Base-by-base conservation (phyloP, 768 basidiomycete species). In the Auriscalpium microsporum region DNA sequence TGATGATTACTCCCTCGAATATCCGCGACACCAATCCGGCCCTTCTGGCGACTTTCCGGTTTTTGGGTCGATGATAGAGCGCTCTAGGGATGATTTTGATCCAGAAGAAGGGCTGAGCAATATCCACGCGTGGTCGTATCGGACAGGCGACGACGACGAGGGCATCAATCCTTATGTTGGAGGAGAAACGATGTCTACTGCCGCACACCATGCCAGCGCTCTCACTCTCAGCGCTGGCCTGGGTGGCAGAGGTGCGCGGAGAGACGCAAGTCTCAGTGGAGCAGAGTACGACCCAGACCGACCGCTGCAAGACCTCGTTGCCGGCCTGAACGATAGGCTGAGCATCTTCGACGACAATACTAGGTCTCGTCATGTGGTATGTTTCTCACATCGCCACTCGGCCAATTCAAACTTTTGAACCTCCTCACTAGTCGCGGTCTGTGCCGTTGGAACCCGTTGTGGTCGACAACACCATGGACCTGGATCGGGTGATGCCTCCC, bases 201-300 rank as follows among this genome's bases (percentile, higher is more conserved):
- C 82, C 9, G 90, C 85, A 1, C 94, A 96, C 68, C 94, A 96
- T 69, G 92, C 90, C 23, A 90, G 87, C 59, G 90, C 82, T 2
- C 74, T 95, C 52, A 95, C 94, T 0, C 76, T 96, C 16, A 87
- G 80, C 52, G 90, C 91, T 4, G 93, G 94, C 1, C 77, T 95
- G 10, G 84, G 79, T 38, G 76, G 75, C 2, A 75, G 82, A 3
- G 72, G 77, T 5, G 70, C 67, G 17, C 73, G 76, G 48, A 72
- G 83, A 56, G 84, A 87, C 61, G 62, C 72, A 16, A 77, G 82
- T 62, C 64, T 87, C 51, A 87, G 84, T 67, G 87, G 84, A 40
- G 85, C 85, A 44, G 90, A 93, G 65, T 93, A 88, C 58, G 90
- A 93, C 66, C 90, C 90, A 4, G 90, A 93, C 36, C 75, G 90